Percentiles rank a stretch among this genome's conserved stretches.
Evolutionary conservation across 805 yeast species (phyloP).

Genomic region (Sugiyamaella valdiviana): DNA sequence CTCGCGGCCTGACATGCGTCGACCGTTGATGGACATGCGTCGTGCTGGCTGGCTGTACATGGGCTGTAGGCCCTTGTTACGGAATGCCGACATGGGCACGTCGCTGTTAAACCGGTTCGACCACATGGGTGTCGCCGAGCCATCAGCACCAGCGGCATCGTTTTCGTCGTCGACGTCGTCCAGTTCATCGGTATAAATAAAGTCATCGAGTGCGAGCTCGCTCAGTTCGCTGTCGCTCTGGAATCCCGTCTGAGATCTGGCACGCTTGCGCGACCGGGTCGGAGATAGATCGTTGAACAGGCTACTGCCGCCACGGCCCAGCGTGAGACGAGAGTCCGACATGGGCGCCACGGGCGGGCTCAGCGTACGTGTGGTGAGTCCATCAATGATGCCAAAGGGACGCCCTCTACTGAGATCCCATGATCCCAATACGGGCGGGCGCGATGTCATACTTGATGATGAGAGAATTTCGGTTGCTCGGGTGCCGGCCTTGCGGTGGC

Average conservation of each 20-base stretch:
- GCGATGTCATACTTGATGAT: conserved; percentile 71
- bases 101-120: conserved; percentile 38
- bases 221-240: conserved; percentile 36
- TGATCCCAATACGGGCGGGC: conserved; percentile 90
- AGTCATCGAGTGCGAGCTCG: conserved; percentile 64
- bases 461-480: conserved; percentile 91
- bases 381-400: conserved; percentile 93
- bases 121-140: conserved; percentile 31
- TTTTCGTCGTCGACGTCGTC: conserved; percentile 65
- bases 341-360: conserved; percentile 39
- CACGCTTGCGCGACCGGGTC: conserved; percentile 12
- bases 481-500: conserved; percentile 57
- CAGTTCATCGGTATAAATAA: conserved; percentile 79
- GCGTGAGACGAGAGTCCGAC: conserved; percentile 10
- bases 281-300: neutral
- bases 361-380: conserved; percentile 80
- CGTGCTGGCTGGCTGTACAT: conserved; percentile 16
- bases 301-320: conserved; percentile 2
- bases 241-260: conserved; percentile 16
- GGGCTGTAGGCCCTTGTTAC: conserved; percentile 59
- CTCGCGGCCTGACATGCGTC: conserved; percentile 16
- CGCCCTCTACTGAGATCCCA: conserved; percentile 74
- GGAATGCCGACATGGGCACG: conserved; percentile 83
- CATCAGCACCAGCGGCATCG: conserved; percentile 23
- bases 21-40: conserved; percentile 18